A percentile compares a stretch with the other conserved stretches of the same genome.
These are phyloP conservation scores for Monilinia vaccinii-corymbosi DNA, from an alignment of 2,329 filamentous ascomycete genomes.

Conservation along the genomic window DNA sequence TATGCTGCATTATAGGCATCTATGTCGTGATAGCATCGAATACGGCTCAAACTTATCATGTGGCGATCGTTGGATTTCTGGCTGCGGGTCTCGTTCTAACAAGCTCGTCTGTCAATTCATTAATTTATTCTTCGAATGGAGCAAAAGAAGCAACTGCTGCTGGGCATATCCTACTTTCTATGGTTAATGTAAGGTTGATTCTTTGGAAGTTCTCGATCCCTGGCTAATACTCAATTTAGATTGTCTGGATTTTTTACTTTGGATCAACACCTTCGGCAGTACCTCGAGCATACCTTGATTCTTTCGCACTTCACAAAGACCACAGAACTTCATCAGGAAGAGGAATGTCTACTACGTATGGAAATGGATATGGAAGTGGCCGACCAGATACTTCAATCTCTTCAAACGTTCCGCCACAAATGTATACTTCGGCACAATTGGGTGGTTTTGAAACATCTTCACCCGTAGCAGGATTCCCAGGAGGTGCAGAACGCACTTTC, in stretches of 20 bases:
- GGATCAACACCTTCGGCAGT: conserved; percentile 82
- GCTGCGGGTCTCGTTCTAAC: conserved; percentile 75
- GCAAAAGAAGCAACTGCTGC: conserved; percentile 80
- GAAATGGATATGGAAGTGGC: conserved; percentile 56
- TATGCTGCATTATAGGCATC: conserved; percentile 73
- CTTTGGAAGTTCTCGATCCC: not conserved
- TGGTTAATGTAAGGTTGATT: conserved; percentile 65
- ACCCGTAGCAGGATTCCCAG: conserved; percentile 46
- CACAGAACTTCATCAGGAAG: conserved; percentile 30
- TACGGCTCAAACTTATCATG: conserved; percentile 77
- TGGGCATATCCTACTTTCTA: conserved; percentile 87
- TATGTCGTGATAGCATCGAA: conserved; percentile 78
- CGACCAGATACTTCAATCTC: conserved; percentile 80
- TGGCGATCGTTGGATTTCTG: conserved; percentile 83
- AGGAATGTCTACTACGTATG: conserved; percentile 62
- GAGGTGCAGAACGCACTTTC: conserved; percentile 47
- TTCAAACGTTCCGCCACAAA: conserved; percentile 72
- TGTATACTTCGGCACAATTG: conserved; percentile 94
- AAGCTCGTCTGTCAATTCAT: conserved; percentile 74
- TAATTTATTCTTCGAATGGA: conserved; percentile 68
- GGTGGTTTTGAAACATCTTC: conserved; percentile 96
- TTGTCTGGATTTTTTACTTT: conserved; percentile 99
- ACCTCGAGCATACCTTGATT: conserved; percentile 87
- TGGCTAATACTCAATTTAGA: conserved; percentile 41
- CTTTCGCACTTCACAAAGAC: conserved; percentile 89